phyloP scores from a whole-genome alignment of 495 filamentous ascomycete genomes.

The Daldinia loculata region DNA sequence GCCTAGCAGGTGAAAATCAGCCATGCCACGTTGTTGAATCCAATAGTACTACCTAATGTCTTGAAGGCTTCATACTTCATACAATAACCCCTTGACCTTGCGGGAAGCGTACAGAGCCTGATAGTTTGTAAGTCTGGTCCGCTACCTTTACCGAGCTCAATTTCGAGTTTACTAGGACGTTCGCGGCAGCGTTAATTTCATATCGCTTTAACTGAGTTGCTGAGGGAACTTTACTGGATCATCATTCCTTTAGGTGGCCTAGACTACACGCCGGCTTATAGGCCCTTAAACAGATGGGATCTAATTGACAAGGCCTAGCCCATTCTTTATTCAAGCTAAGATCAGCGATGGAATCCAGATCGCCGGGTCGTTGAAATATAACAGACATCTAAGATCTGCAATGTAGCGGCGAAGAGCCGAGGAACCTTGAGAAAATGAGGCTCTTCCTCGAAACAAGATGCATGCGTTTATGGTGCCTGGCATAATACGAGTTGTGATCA shows the following conservation, averaged over 20 bases:
- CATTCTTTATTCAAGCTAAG: neutral
- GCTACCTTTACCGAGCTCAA: neutral
- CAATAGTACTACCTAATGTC: neutral
- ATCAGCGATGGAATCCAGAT: neutral
- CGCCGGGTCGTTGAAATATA: slow-evolving; percentile 8
- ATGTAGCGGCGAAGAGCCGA: neutral
- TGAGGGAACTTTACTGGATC: neutral
- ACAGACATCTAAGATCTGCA: slow-evolving; percentile 5
- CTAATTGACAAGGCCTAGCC: neutral
- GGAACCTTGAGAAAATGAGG: slow-evolving; percentile 22
- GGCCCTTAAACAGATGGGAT: neutral
- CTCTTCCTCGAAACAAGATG: slow-evolving; percentile 27
- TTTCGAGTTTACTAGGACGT: neutral
- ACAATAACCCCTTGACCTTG: slow-evolving; percentile 4
- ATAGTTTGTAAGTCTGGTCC: neutral
- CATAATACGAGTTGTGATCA: slow-evolving; percentile 15
- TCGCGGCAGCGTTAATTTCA: neutral
- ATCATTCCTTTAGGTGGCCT: slow-evolving; percentile 1
- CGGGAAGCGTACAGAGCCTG: slow-evolving; percentile 1
- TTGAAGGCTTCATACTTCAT: neutral
- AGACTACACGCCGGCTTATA: neutral
- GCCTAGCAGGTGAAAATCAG: slow-evolving; percentile 7
- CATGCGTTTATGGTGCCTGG: slow-evolving; percentile 19
- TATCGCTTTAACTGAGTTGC: neutral
- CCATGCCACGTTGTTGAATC: slow-evolving; percentile 8